Evolutionary conservation across 2,329 filamentous ascomycete species (phyloP), one percentile per base, ranked within the genome.

Genomic region (Sordariomycetes sp.): DNA sequence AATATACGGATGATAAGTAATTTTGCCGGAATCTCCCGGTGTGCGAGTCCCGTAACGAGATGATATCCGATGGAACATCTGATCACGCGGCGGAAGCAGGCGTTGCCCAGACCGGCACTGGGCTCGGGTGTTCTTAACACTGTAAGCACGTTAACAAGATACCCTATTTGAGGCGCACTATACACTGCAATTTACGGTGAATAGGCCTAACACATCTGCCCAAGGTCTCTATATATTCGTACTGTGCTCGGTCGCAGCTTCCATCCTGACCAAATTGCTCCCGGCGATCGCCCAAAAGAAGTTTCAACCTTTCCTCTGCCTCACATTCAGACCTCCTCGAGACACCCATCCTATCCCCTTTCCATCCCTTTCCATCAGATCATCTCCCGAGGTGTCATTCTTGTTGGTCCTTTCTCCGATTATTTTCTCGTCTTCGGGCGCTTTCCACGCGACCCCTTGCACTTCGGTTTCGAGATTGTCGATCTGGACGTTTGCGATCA

Each of bases 211-310:
- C 39, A 17, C 5, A n/a, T 17, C 10, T 7, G n/a, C 15, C 13
- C 7, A 17, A 17, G 8, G 15, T 45, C 15, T 7, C 15, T 2
- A 17, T 6, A 3, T 55, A 32, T 48, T 34, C 36, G 28, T 42
- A 55, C 54, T 48, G 54, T 55, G 22, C 25, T 17, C 15, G 17
- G 17, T 8, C 20, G 45, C 6, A 50, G n/a, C 45, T 50, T 10
- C 45, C 22, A 20, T 50, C 50, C 42, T 52, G 55, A 39, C 54
- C 55, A 52, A 52, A 56, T 42, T 34, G 17, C 48, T 50, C 13
- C 36, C 35, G 54, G 54, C 50, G 54, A 56, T 56, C 54, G 39
- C 39, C 69, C 52, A 69, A 20, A 32, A 53, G 32, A 57, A 57
- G 56, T 57, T 57, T 57, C 56, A 57, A 57, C 51, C 22, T 48